Evolutionary conservation across 345 rosid species (phyloP), one percentile per base, ranked within the genome.

Genomic region (Melaleuca alternifolia): DNA sequence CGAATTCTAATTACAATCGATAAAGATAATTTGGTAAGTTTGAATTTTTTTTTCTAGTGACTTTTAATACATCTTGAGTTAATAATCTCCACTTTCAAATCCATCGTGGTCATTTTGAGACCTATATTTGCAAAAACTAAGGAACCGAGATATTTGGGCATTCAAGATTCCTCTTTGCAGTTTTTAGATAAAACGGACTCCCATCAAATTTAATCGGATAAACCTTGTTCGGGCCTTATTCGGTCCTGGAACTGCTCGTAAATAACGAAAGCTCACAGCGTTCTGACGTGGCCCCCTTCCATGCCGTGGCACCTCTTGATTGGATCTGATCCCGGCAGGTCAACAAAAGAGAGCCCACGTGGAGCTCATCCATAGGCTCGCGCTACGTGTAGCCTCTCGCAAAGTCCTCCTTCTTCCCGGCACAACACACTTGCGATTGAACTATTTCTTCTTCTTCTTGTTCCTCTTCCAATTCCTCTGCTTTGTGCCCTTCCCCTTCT

Each of bases 371-470:
- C 1, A 94, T 94, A 88, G 96, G 97, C 7, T 11, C 1, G 5
- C 65, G 23, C 90, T 87, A 91, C 97, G 96, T 94, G 96, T 85
- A 50, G n/a, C 33, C 65, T 59, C 65, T 59, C 16, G 15, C 33
- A 15, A 59, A 59, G 33, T 26, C 30, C 14, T 59, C 33, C 65
- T 5, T 59, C 65, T 59, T 59, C 65, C 65, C 65, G 65, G 65
- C 65, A 26, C 65, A 0, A 26, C 65, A 26, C 65, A 59, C 33
- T 59, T 26, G 65, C 65, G 33, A 26, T 30, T 33, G 33, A n/a
- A 59, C 65, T 12, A n/a, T 59, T 59, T 59, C 16, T n/a, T 59
- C 16, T 26, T 56, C 61, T 54, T 24, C 62, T 59, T n/a, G 16
- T 59, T 12, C 54, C 16, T 52, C 62, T 6, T 57, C 65, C 65